Evolutionary conservation across 1,139 yeast genomes (phyloP).

Genomic region (Geotrichum australiense): DNA sequence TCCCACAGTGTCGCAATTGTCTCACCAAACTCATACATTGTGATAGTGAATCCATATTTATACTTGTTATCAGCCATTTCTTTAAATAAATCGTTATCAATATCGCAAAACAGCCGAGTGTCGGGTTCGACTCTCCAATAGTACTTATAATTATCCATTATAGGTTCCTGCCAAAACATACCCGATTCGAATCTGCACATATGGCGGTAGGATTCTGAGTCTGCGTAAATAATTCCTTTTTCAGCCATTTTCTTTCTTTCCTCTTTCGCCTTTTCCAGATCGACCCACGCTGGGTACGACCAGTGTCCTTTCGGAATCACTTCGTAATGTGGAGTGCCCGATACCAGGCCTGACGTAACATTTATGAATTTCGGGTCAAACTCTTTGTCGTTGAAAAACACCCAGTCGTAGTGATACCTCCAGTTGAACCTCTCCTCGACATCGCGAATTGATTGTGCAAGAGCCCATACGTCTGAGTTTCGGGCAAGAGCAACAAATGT

Average conservation of each 20-base stretch:
- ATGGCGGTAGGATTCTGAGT: constrained; percentile 59
- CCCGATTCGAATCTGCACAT: constrained; percentile 95
- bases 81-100: constrained; percentile 75
- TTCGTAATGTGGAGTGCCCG: constrained; percentile 62
- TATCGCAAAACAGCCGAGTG: constrained; percentile 67
- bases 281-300: constrained; percentile 66
- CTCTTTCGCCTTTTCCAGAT: constrained; percentile 48
- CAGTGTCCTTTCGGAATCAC: constrained; percentile 58
- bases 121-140: constrained; percentile 97
- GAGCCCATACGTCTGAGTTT: constrained; percentile 55
- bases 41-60: constrained; percentile 70
- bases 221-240: constrained; percentile 54
- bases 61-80: constrained; percentile 70
- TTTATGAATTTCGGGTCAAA: constrained; percentile 45
- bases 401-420: constrained; percentile 65
- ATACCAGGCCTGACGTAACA: constrained; percentile 40
- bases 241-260: constrained; percentile 43
- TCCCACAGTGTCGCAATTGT: constrained; percentile 83
- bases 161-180: constrained; percentile 72
- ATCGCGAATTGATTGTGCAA: constrained; percentile 52
- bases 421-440: constrained; percentile 68
- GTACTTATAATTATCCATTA: constrained; percentile 66
- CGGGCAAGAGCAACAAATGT: constrained; percentile 69
- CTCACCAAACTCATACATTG: constrained; percentile 69
- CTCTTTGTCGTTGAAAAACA: constrained; percentile 61